phyloP scores from a whole-genome alignment of 1,284 basidiomycete genomes.

The Athelia psychrophila region DNA sequence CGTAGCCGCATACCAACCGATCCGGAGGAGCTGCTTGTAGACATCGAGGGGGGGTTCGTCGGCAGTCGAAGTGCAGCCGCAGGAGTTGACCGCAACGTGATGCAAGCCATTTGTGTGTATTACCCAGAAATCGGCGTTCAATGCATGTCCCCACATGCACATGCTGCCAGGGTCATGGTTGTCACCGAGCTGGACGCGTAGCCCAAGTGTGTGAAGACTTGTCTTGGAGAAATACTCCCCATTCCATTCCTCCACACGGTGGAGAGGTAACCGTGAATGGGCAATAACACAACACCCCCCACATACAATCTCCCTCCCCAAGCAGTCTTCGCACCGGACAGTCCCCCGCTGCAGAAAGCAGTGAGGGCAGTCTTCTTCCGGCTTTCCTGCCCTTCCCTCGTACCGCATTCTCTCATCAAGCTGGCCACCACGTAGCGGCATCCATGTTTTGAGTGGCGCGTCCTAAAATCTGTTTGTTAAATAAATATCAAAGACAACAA shows the following conservation, averaged over 20 bases:
- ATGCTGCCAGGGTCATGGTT: not conserved
- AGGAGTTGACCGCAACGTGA: constrained; percentile 12
- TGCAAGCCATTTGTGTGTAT: not conserved
- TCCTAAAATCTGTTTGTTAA: not conserved
- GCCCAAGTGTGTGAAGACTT: not conserved
- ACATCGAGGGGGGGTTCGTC: not conserved
- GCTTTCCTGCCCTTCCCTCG: not conserved
- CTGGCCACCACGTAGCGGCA: not conserved
- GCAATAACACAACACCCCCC: not conserved
- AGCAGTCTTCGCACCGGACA: not conserved
- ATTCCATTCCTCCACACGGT: not conserved
- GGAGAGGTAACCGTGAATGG: not conserved
- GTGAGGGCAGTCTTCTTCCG: not conserved
- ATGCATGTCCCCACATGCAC: not conserved
- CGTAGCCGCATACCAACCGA: constrained; percentile 16
- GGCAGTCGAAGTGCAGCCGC: constrained; percentile 10
- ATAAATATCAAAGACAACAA: not conserved
- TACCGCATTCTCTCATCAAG: not conserved
- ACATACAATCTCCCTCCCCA: not conserved
- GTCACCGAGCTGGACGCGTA: not conserved
- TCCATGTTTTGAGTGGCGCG: not conserved
- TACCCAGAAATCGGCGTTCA: not conserved
- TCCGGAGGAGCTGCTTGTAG: constrained; percentile 13
- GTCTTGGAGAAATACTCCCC: not conserved
- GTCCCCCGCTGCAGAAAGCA: not conserved